Conservation (phyloP, 129 eudicot genomes). For the Lactuca sativa region DNA sequence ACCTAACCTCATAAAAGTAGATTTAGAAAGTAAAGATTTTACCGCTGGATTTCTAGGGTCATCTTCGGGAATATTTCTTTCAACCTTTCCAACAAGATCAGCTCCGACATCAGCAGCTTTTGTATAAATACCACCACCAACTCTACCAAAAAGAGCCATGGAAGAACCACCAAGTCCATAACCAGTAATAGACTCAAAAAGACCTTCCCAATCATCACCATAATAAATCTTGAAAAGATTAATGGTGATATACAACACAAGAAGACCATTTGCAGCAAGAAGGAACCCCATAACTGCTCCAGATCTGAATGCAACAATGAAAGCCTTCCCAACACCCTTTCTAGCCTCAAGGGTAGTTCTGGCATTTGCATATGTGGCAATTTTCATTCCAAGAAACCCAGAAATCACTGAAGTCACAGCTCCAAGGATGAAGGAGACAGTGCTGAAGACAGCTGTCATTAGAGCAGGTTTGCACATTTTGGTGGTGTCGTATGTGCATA, state of each 20-base stretch:
- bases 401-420: slow-evolving; percentile 78
- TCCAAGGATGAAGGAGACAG: slow-evolving; percentile 82
- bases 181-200: slow-evolving; percentile 90
- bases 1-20: no score
- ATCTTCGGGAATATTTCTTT: slow-evolving; percentile 83
- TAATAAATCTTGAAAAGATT: slow-evolving; percentile 80
- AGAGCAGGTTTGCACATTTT: slow-evolving; percentile 88
- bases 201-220: slow-evolving; percentile 95
- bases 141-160: slow-evolving; percentile 95
- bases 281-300: slow-evolving; percentile 98
- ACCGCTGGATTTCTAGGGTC: slow-evolving; percentile 95
- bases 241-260: slow-evolving; percentile 68
- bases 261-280: slow-evolving; percentile 91
- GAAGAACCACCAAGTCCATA: slow-evolving; percentile 96
- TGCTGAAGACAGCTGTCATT: slow-evolving; percentile 82
- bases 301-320: slow-evolving; percentile 82
- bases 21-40: neutral
- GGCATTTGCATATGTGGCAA: slow-evolving; percentile 93
- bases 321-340: slow-evolving; percentile 91
- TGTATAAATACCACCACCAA: slow-evolving; percentile 87
- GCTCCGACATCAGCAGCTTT: slow-evolving; percentile 97
- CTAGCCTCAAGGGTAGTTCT: slow-evolving; percentile 92
- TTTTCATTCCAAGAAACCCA: slow-evolving; percentile 93
- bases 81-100: slow-evolving; percentile 88
- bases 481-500: slow-evolving; percentile 69